phyloP scores from a whole-genome alignment of 768 basidiomycete genomes.

The Russula olivacea region DNA sequence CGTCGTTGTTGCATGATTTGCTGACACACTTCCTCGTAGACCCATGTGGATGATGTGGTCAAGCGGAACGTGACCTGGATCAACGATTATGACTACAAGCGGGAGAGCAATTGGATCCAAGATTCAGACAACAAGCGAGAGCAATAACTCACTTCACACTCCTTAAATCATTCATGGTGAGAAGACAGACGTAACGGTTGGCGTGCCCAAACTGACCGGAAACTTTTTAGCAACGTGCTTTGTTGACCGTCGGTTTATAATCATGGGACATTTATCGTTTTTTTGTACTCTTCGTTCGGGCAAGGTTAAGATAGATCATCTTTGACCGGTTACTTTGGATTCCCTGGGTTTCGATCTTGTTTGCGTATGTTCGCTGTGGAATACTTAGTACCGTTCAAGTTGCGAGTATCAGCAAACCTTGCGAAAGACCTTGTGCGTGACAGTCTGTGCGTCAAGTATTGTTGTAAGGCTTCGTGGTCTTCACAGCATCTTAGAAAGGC shows the following conservation, averaged over 20 bases:
- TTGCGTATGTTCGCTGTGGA: not conserved
- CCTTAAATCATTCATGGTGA: not conserved
- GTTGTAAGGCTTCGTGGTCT: not conserved
- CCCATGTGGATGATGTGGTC: not conserved
- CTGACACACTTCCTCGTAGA: not conserved
- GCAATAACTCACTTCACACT: too few species aligned
- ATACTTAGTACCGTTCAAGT: not conserved
- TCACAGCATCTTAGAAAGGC: not conserved
- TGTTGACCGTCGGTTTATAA: not conserved
- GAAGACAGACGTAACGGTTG: not conserved
- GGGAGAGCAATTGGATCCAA: not conserved
- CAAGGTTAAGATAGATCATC: not conserved
- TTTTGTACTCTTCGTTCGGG: not conserved
- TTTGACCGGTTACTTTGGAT: not conserved
- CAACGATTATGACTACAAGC: not conserved
- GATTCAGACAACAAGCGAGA: too few species aligned
- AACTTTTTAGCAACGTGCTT: not conserved
- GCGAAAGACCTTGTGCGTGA: not conserved
- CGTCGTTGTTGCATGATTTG: not conserved
- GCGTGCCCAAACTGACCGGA: not conserved
- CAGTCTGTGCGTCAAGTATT: not conserved
- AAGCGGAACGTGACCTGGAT: not conserved
- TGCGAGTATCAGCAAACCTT: not conserved
- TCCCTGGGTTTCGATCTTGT: not conserved
- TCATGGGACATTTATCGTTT: not conserved